Percentiles rank a stretch among this genome's conserved stretches.
phyloP scores from a whole-genome alignment of 768 basidiomycete species.

The Gyrodon lividus region DNA sequence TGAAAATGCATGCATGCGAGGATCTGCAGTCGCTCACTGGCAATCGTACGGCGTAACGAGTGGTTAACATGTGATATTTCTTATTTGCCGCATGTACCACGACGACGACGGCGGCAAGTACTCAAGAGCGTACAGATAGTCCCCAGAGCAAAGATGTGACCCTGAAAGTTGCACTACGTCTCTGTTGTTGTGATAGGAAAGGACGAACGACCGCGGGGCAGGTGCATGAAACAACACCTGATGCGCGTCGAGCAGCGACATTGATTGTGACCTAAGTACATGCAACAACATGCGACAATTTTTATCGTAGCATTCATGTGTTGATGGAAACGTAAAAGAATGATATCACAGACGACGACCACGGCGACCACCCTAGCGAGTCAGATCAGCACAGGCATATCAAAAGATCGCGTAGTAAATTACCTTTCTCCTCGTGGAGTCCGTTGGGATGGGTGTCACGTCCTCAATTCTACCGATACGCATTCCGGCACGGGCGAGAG shows the following conservation, averaged over 20 bases:
- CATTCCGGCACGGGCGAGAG: slow-evolving; percentile 98
- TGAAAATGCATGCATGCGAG: not conserved
- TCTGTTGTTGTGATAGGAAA: slow-evolving; percentile 8
- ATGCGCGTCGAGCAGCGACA: slow-evolving; percentile 90
- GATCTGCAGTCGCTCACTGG: not conserved
- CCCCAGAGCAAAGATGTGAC: not conserved
- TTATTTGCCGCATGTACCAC: no score
- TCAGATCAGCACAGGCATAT: not conserved
- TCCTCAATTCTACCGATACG: slow-evolving; percentile 98
- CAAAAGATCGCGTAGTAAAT: slow-evolving; percentile 13
- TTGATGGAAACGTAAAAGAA: slow-evolving; percentile 9
- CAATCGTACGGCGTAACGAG: no score
- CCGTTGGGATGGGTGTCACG: slow-evolving; percentile 95
- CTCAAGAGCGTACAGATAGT: no score
- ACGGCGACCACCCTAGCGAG: slow-evolving; percentile 89
- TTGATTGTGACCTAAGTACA: slow-evolving; percentile 37
- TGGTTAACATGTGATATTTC: not conserved
- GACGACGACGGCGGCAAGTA: no score
- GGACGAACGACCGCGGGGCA: slow-evolving; percentile 74
- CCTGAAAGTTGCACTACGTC: not conserved
- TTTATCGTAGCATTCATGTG: slow-evolving; percentile 17
- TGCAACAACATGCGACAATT: slow-evolving; percentile 30
- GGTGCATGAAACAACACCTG: slow-evolving; percentile 52
- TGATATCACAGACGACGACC: slow-evolving; percentile 83
- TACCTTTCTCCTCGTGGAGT: slow-evolving; percentile 96